phyloP scores from a whole-genome alignment of 768 basidiomycete genomes.

The Pleurotus citrinopileatus region DNA sequence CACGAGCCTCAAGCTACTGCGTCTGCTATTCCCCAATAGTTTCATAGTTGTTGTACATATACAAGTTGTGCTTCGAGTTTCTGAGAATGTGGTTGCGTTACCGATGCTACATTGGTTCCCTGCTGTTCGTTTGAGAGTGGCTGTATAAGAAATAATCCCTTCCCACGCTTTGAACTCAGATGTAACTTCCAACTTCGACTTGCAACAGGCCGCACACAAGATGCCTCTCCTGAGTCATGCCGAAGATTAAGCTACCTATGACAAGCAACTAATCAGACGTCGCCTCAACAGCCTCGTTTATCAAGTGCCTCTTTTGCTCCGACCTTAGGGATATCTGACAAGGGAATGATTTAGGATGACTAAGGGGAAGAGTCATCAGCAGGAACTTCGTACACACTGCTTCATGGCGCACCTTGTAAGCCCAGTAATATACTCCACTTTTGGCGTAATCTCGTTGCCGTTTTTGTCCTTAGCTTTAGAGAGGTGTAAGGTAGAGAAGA shows the following conservation, averaged over 20 bases:
- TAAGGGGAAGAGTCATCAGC: conserved; percentile 23
- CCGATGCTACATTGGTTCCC: no score
- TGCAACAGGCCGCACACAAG: no score
- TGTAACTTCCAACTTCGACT: no score
- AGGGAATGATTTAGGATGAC: conserved; percentile 49
- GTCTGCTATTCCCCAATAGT: background rate
- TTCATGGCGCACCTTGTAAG: conserved; percentile 51
- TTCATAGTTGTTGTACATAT: no score
- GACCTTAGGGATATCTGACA: conserved; percentile 45
- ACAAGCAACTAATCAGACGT: no score
- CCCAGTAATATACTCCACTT: conserved; percentile 34
- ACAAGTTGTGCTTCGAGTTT: no score
- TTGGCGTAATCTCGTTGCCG: conserved; percentile 37
- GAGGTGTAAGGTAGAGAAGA: conserved; percentile 45
- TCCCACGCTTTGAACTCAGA: no score
- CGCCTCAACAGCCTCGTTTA: background rate
- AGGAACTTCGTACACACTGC: background rate
- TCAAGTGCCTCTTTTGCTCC: conserved; percentile 14
- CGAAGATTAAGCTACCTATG: no score
- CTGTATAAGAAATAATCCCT: no score
- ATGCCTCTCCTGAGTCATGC: no score
- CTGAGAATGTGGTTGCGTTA: no score
- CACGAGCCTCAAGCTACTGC: background rate
- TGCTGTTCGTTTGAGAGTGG: no score
- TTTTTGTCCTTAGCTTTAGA: conserved; percentile 34